Conservation (phyloP, 2,329 filamentous ascomycete genomes). For the Plectosphaerella sp. region DNA sequence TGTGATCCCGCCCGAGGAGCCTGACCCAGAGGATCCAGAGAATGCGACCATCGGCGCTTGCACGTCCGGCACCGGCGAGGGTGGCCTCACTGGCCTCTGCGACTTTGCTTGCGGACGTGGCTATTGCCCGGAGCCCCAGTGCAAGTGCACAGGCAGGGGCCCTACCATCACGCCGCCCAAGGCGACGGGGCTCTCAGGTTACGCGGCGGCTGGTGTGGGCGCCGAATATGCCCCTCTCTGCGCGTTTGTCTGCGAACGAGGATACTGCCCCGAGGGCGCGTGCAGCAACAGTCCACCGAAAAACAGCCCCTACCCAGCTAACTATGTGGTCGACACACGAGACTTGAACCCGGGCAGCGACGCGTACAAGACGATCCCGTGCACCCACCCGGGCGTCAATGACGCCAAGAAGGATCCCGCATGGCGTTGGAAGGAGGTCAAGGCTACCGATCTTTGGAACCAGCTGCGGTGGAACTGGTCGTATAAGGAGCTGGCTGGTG, state of each 20-base stretch:
- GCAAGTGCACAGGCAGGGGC: too few relatives aligned
- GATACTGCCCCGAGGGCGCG: constrained; percentile 1
- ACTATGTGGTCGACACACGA: too few relatives aligned
- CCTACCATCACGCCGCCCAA: too few relatives aligned
- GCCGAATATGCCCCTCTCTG: not conserved
- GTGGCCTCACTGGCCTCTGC: constrained; percentile 1
- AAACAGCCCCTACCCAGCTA: too few relatives aligned
- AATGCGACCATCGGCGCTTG: not conserved
- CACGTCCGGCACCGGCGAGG: not conserved
- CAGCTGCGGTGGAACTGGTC: too few relatives aligned
- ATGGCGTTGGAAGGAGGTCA: too few relatives aligned
- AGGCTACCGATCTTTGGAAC: too few relatives aligned
- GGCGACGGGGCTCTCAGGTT: not conserved
- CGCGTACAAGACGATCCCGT: too few relatives aligned
- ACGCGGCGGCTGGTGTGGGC: not conserved
- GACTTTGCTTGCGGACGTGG: constrained; percentile 1
- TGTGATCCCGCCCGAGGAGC: not conserved
- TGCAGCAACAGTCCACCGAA: not conserved
- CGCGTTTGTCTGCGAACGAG: constrained; percentile 1
- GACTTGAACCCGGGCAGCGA: too few relatives aligned
- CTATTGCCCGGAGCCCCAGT: not conserved
- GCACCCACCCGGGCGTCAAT: too few relatives aligned
- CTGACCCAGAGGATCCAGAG: not conserved
- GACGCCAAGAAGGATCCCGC: too few relatives aligned
- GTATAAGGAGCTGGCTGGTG: too few relatives aligned